phyloP scores from a whole-genome alignment of 148 eudicot genomes.

The Hydrangea macrophylla region DNA sequence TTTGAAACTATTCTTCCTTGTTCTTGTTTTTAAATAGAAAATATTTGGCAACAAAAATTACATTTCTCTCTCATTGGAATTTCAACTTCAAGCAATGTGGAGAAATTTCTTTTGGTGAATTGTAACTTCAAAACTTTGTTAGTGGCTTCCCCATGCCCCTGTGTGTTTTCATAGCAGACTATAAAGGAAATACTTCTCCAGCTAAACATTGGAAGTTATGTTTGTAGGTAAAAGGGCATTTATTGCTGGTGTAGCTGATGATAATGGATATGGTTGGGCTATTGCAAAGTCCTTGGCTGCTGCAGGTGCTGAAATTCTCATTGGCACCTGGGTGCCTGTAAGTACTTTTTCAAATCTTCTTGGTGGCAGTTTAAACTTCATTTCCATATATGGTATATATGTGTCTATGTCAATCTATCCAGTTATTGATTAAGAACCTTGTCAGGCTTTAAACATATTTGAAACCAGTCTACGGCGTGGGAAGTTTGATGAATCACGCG shows the following conservation, averaged over 20 bases:
- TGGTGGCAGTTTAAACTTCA: slow-evolving; percentile 8
- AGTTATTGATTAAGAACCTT: background rate
- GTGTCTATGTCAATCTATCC: background rate
- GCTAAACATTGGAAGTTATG: background rate
- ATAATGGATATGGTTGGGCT: slow-evolving; percentile 98
- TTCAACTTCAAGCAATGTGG: background rate
- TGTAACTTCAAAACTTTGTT: background rate
- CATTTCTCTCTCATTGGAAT: background rate
- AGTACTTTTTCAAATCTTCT: slow-evolving; percentile 25
- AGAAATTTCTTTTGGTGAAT: background rate
- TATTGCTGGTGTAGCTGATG: slow-evolving; percentile 94
- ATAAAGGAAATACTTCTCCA: background rate
- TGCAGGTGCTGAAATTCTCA: slow-evolving; percentile 98
- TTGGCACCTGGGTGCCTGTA: slow-evolving; percentile 99
- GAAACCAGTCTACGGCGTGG: slow-evolving; percentile 94
- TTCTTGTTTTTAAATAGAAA: too few species aligned
- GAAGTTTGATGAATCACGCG: slow-evolving; percentile 87
- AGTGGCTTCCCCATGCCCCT: background rate
- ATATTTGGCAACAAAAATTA: too few species aligned
- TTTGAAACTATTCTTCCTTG: too few species aligned
- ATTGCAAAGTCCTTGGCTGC: slow-evolving; percentile 93
- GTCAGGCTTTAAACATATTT: slow-evolving; percentile 86
- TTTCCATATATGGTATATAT: background rate
- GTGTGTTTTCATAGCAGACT: background rate
- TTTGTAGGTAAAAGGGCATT: slow-evolving; percentile 85